Percentiles rank a stretch among this genome's conserved stretches.
Conservation (phyloP, 2,329 filamentous ascomycete species). For the Penicillium vulpinum region DNA sequence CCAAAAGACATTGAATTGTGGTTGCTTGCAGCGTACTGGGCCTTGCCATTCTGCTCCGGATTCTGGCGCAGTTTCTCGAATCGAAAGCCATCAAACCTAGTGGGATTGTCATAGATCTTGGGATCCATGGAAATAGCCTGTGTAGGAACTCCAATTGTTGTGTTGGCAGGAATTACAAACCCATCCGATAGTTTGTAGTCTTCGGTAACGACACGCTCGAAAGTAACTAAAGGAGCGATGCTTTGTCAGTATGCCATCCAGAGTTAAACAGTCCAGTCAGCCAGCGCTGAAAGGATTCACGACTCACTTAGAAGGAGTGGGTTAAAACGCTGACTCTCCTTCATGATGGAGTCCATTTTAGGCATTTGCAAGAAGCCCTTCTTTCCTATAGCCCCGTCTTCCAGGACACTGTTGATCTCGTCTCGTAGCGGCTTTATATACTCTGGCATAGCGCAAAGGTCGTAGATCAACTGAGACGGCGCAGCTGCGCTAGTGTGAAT, state of each 20-base stretch:
- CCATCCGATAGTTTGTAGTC: conserved; percentile 40
- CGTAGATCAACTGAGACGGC: no score
- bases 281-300: not conserved
- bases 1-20: conserved; percentile 56
- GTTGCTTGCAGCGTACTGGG: conserved; percentile 57
- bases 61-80: conserved; percentile 48
- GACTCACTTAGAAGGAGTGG: conserved; percentile 8
- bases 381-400: no score
- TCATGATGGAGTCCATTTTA: conserved; percentile 18
- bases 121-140: conserved; percentile 49
- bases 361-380: not conserved
- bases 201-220: conserved; percentile 13
- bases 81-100: conserved; percentile 52
- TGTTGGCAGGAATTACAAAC: conserved; percentile 48
- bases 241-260: not conserved
- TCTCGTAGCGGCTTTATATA: no score
- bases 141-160: conserved; percentile 47
- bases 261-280: not conserved
- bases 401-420: no score
- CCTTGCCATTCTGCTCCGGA: conserved; percentile 33
- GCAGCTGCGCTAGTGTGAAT: no score
- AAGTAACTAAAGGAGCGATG: conserved; percentile 9
- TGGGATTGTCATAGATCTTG: conserved; percentile 45
- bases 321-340: conserved; percentile 14
- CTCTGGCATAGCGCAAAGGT: no score